Evolutionary conservation across 495 filamentous ascomycete species (phyloP).

Genomic region (Xylaria intraflava): DNA sequence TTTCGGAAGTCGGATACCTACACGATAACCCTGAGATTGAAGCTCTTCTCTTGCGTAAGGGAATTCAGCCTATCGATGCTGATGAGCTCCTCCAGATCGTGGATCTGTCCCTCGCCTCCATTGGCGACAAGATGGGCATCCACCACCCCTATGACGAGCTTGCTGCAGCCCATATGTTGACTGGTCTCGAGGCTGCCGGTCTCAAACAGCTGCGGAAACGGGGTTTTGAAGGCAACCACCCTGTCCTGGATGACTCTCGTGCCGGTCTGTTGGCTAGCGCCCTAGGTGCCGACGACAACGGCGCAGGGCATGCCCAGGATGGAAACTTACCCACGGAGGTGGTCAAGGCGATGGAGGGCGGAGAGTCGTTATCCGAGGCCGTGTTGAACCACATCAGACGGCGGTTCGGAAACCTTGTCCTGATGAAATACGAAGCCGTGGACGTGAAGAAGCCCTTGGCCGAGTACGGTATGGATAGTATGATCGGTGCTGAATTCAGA

Average conservation of each 20-base stretch:
- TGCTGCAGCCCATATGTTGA: constrained; percentile 18
- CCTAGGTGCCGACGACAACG: not conserved
- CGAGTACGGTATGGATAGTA: constrained; percentile 37
- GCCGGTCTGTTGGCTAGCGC: not conserved
- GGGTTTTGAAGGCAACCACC: constrained; percentile 10
- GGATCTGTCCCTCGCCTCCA: constrained; percentile 15
- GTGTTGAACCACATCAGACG: constrained; percentile 14
- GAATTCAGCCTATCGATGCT: constrained; percentile 27
- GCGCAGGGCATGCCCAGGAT: no score
- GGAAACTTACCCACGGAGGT: not conserved
- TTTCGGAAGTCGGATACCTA: constrained; percentile 21
- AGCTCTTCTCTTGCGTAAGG: constrained; percentile 20
- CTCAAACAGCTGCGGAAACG: constrained; percentile 13
- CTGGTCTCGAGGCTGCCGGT: constrained; percentile 18
- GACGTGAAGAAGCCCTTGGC: constrained; percentile 19
- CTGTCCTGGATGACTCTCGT: not conserved
- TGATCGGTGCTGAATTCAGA: constrained; percentile 20
- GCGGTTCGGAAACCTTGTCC: constrained; percentile 25
- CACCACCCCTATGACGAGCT: not conserved
- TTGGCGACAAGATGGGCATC: not conserved
- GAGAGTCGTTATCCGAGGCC: constrained; percentile 5
- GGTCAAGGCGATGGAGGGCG: not conserved
- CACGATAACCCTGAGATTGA: constrained; percentile 29
- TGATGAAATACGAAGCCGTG: constrained; percentile 30
- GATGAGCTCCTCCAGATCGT: constrained; percentile 31